Evolutionary conservation across 257 asterid genomes (phyloP).

Genomic region (Ligustrum vulgare): DNA sequence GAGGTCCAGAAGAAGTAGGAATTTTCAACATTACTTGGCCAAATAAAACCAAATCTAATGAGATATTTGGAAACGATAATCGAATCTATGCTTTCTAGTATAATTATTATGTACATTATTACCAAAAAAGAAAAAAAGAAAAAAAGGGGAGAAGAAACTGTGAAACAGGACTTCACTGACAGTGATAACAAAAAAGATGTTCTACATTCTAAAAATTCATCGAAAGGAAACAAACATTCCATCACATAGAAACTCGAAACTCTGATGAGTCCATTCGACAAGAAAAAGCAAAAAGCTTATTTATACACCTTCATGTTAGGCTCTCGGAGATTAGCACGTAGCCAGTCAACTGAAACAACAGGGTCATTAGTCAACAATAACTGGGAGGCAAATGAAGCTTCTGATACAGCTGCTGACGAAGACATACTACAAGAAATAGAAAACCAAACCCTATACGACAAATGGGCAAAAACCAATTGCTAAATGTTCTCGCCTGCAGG

Average conservation of each 20-base stretch:
- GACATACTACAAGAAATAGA: conserved; percentile 43
- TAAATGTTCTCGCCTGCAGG: conserved; percentile 46
- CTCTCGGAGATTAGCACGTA: conserved; percentile 71
- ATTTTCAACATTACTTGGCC: no score
- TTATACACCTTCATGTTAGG: conserved; percentile 74
- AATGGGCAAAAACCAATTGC: conserved; percentile 33
- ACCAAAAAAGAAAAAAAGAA: no score
- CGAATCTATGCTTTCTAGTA: not conserved
- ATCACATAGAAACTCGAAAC: not conserved
- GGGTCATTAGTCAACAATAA: conserved; percentile 60
- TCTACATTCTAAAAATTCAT: not conserved
- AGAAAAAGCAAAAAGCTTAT: conserved; percentile 4
- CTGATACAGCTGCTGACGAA: conserved; percentile 58
- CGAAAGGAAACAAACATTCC: not conserved
- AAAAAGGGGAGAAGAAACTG: no score
- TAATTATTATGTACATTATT: not conserved
- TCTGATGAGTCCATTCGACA: not conserved
- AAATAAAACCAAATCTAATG: not conserved
- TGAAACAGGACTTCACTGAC: not conserved
- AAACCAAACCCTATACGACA: conserved; percentile 33
- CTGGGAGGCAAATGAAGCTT: conserved; percentile 48
- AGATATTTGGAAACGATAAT: not conserved
- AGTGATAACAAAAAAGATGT: not conserved
- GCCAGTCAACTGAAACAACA: conserved; percentile 97
- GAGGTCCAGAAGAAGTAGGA: not conserved